Conservation (phyloP, 1,284 basidiomycete genomes). For the Fomes fomentarius region DNA sequence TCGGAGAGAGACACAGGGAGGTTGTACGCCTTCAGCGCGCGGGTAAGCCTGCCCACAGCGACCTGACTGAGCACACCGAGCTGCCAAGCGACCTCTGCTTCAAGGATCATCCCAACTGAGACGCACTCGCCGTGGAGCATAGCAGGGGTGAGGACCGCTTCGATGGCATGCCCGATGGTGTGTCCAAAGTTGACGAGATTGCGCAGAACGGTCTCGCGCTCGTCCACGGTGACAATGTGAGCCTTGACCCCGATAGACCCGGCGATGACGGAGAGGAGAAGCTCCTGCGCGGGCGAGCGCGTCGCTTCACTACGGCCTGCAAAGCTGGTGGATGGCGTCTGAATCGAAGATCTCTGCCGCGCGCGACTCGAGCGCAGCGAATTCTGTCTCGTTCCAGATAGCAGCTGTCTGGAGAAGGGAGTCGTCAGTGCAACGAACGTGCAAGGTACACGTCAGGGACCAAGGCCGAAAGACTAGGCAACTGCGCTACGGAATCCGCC, state of each 20-base stretch:
- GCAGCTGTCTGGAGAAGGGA: constrained; percentile 99
- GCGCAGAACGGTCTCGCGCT: constrained; percentile 91
- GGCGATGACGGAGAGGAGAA: constrained; percentile 79
- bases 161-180: constrained; percentile 95
- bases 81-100: constrained; percentile 89
- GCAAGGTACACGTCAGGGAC: no score
- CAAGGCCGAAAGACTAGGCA: no score
- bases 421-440: no score
- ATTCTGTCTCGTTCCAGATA: constrained; percentile 92
- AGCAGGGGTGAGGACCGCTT: constrained; percentile 88
- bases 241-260: constrained; percentile 92
- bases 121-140: constrained; percentile 96
- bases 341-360: constrained; percentile 84
- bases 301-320: constrained; percentile 69
- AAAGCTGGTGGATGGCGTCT: constrained; percentile 64
- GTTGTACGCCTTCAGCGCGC: constrained; percentile 86
- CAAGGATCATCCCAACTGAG: constrained; percentile 91
- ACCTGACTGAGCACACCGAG: constrained; percentile 88
- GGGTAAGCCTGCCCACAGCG: constrained; percentile 83
- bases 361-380: constrained; percentile 83
- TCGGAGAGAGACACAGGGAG: no score
- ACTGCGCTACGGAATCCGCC: no score
- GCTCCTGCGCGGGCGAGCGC: constrained; percentile 75
- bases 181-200: constrained; percentile 98
- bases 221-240: constrained; percentile 94